phyloP scores from a whole-genome alignment of 2,329 filamentous ascomycete genomes.

The Basipetospora chlamydospora region DNA sequence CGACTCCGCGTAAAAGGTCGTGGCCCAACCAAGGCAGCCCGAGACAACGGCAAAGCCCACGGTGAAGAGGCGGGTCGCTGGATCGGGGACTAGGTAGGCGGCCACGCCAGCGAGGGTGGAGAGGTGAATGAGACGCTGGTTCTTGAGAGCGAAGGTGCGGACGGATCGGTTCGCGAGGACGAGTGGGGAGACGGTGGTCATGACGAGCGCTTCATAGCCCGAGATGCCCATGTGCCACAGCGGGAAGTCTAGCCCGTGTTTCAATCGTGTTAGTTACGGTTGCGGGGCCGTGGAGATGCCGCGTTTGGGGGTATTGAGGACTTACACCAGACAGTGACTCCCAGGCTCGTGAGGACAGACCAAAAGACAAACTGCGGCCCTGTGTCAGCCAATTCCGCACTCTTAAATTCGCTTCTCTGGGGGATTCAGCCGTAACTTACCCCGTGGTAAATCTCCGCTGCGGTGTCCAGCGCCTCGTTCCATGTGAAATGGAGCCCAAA shows the following conservation, averaged over 20 bases:
- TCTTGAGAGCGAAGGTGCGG: constrained; percentile 51
- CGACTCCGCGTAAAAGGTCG: constrained; percentile 66
- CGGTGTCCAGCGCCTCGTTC: constrained; percentile 61
- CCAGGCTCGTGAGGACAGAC: constrained; percentile 83
- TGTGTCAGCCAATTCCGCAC: constrained; percentile 10
- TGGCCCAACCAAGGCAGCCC: constrained; percentile 71
- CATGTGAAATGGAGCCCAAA: constrained; percentile 61
- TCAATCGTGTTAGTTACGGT: neutral
- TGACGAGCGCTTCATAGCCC: constrained; percentile 80
- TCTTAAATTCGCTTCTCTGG: too few species aligned
- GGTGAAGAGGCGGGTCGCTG: constrained; percentile 61
- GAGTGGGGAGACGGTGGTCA: constrained; percentile 70
- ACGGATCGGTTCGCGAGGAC: constrained; percentile 58
- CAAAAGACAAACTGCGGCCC: constrained; percentile 70
- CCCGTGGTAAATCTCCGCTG: constrained; percentile 82
- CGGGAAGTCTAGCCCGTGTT: constrained; percentile 55
- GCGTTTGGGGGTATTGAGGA: constrained; percentile 11
- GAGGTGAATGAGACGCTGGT: constrained; percentile 58
- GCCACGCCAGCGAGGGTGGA: constrained; percentile 65
- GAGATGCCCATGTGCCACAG: constrained; percentile 99
- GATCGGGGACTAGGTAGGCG: constrained; percentile 62
- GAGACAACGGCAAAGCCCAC: constrained; percentile 70
- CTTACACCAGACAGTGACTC: constrained; percentile 86
- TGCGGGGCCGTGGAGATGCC: neutral
- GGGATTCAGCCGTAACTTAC: constrained; percentile 36